Base-by-base conservation (phyloP, 163 green algal genomes). In the Chlorella variabilis region DNA sequence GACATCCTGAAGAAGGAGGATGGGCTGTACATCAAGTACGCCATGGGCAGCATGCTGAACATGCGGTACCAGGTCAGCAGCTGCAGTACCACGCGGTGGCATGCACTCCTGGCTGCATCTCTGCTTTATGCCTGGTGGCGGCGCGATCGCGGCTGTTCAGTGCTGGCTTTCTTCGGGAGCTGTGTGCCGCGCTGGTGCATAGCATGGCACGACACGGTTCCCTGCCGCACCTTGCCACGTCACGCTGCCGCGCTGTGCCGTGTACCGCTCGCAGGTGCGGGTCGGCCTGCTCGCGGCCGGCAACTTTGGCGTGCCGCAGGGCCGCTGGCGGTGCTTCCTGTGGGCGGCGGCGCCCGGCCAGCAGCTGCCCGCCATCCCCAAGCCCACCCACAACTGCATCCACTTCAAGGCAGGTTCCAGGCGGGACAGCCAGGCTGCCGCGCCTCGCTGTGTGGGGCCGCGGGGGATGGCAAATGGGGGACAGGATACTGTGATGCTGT, bases 1-100 rank as follows among this genome's bases (percentile, higher is more conserved):
- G 92, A 96, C 80, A 90, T 92, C 34, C 84, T 94, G 78, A 92
- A 89, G 75, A 93, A 94, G 86, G 87, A 93, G 84, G 51, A 90
- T 23, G 92, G 68, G 1, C 48, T 83, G 23, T 96, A 96, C 42
- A 84, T 89, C 31, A 94, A 95, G 79, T 91, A 87, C 49, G 87
- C 89, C 20, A 71, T 91, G 38, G 82, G 79, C 17, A 74, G 73
- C 42, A 82, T 95, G 77, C 68, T 93, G 4, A 33, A 86, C 34
- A 78, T 90, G 71, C 65, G 83, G 36, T 96, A 96, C 87, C 87
- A 89, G 81, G 83, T 80, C n/a, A 51, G 9, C n/a, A 8, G 15
- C 31, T 15, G 36, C 39, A 54, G 65, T 54, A 74, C 38, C 34
- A 63, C 23, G 45, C 45, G 15, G 45, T 23, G 11, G 15, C 11